Base-by-base conservation (phyloP, 805 yeast species). In the Metschnikowia continentalis region DNA sequence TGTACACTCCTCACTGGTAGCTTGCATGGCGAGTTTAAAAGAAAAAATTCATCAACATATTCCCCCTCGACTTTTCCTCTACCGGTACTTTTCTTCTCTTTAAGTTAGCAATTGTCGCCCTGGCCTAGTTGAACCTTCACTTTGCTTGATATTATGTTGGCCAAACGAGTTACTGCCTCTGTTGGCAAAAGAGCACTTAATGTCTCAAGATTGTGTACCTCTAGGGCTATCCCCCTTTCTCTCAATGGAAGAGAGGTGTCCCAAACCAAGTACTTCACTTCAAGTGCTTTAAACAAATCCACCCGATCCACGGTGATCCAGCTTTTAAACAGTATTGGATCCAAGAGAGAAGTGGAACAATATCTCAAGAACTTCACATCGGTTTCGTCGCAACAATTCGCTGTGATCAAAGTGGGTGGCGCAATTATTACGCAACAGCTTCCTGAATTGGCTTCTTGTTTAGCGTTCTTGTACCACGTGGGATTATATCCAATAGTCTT, bases 361-460 rank as follows among this genome's bases (percentile, higher is more conserved):
- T 94, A 94, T 70, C 80, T 94, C 64, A 91, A 90, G 68, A 92
- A 92, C 70, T 94, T 94, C 77, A 91, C 98, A 1, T 90, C 97
- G 32, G 98, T 94, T 15, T 85, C 90, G 5, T 91, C 90, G 60
- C 98, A 94, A 67, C 97, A 94, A 64, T 94, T 94, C 63, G 99
- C 99, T 3, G 97, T 94, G 41, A 94, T 94, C 71, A 94, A 94
- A 69, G 99, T 94, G 41, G 99, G 99, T 38, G 99, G 99, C 57
- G 99, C 99, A 36, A 92, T 94, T 63, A 94, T 94, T 68, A 92
- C 98, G 43, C 95, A 94, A 60, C 94, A 92, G 62, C 74, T 94
- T 56, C 87, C 90, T 8, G 96, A 92, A 71, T 76, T 94, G 60
- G 99, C 99, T 0, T 88, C 96, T 0, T 91, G 97, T 64, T 77